Evolutionary conservation across 2,329 filamentous ascomycete genomes (phyloP), one percentile per base, ranked within the genome.

Genomic region (Paraphoma sp.): DNA sequence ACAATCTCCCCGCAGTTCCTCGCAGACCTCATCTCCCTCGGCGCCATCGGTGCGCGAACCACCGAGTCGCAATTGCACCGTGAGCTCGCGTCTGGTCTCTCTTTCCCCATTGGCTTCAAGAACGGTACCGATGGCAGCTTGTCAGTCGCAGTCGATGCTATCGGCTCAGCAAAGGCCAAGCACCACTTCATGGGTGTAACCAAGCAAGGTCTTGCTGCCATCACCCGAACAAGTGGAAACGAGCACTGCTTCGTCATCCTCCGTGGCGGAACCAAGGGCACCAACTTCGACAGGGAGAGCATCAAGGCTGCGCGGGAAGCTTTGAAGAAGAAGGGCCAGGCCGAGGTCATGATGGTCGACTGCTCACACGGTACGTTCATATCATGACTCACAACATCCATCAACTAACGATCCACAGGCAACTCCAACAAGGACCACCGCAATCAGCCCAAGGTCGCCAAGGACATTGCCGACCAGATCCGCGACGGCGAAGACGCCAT

Each of bases 111-210:
- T 65, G 95, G 95, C 57, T 99, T 97, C 89, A 99, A 99, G 87
- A 99, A 99, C 80, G 95, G 95, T 60, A 99, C 95, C 23, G 95
- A 99, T 72, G 95, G 95, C 42, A 92, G 90, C 68, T 82, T 99
- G 54, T 88, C 87, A 29, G 93, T 98, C 17, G 93, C 94, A 17
- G 96, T 98, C 70, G 95, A 99, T 76, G 95, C 95, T 33, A 97
- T 98, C 75, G 95, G 94, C 44, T 77, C 79, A 30, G 91, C 90
- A 1, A 88, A 89, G 55, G 84, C 90, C n/a, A 88, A 86, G 78
- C 95, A 99, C 79, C 94, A 97, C 83, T 99, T 99, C 84, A 90
- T 99, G 84, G 94, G 93, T 79, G 95, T 99, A 48, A 99, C 95
- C 31, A 99, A 99, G 84, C 93, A 97, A 75, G 95, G 95, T 58